Percentiles rank a stretch among this genome's conserved stretches.
These are phyloP conservation scores for Phytophthora constricta DNA, from an alignment of 352 stramenopile species.

Conservation along the genomic window DNA sequence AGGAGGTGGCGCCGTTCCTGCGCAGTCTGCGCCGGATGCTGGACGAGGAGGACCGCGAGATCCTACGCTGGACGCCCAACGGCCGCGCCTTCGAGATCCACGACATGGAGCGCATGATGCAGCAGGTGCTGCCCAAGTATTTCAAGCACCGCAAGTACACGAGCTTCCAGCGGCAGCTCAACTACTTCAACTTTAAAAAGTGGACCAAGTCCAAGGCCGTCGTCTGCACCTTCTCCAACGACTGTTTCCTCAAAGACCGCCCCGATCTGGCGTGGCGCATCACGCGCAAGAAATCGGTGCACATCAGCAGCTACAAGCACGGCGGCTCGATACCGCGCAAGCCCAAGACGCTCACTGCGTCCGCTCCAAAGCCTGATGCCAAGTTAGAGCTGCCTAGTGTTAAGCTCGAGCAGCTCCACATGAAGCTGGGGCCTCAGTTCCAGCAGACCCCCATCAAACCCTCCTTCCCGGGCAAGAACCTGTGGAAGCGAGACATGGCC, in stretches of 20 bases:
- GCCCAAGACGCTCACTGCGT: not conserved
- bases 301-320: conserved; percentile 8
- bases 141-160: conserved; percentile 89
- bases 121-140: conserved; percentile 78
- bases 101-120: conserved; percentile 70
- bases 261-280: conserved; percentile 66
- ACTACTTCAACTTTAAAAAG: conserved; percentile 83
- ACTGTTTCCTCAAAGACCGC: conserved; percentile 67
- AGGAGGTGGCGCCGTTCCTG: conserved; percentile 62
- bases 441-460: not conserved
- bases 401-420: conserved; percentile 13
- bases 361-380: not conserved
- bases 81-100: conserved; percentile 87
- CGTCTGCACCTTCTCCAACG: conserved; percentile 81
- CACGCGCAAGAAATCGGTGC: conserved; percentile 69
- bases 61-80: conserved; percentile 59
- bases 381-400: conserved; percentile 20
- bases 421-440: conserved; percentile 14
- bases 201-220: conserved; percentile 81
- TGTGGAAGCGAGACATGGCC: conserved; percentile 39
- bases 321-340: conserved; percentile 19
- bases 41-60: conserved; percentile 48
- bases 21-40: conserved; percentile 64
- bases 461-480: conserved; percentile 18
- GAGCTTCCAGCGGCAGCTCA: conserved; percentile 90